Conservation (phyloP, 768 basidiomycete genomes). For the Cystobasidium onofrii region DNA sequence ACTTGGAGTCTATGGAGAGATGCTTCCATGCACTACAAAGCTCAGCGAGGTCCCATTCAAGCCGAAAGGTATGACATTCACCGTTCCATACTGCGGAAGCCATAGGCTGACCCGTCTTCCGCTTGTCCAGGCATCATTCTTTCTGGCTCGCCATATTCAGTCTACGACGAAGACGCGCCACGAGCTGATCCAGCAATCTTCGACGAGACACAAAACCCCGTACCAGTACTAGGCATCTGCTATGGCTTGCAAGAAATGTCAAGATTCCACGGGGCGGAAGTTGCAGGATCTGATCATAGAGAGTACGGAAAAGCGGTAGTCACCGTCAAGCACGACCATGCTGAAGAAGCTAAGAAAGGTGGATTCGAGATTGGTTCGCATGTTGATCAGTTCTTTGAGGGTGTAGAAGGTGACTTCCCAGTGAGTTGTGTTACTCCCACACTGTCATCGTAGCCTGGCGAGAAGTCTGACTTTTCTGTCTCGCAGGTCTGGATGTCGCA, state of each 20-base stretch:
- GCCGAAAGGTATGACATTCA: slow-evolving; percentile 64
- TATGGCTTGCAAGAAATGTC: slow-evolving; percentile 97
- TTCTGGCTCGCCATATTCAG: slow-evolving; percentile 96
- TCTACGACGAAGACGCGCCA: slow-evolving; percentile 84
- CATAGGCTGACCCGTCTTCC: neutral
- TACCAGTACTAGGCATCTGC: slow-evolving; percentile 92
- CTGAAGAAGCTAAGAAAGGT: slow-evolving; percentile 23
- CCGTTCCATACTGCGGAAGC: neutral
- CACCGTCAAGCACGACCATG: slow-evolving; percentile 54
- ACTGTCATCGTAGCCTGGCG: no score
- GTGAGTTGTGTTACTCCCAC: slow-evolving; percentile 49
- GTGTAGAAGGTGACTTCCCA: slow-evolving; percentile 80
- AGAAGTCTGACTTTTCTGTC: neutral
- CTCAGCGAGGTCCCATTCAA: slow-evolving; percentile 80
- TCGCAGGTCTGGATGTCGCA: slow-evolving; percentile 98
- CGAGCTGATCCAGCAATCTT: slow-evolving; percentile 90
- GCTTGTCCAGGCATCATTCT: slow-evolving; percentile 71
- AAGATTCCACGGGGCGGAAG: slow-evolving; percentile 72
- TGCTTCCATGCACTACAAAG: slow-evolving; percentile 91
- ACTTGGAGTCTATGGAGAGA: slow-evolving; percentile 91
- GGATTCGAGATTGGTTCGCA: slow-evolving; percentile 32
- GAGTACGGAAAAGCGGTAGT: slow-evolving; percentile 91
- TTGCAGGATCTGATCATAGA: slow-evolving; percentile 76
- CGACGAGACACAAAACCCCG: slow-evolving; percentile 54
- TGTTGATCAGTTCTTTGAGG: slow-evolving; percentile 69